Evolutionary conservation across 1,284 basidiomycete species (phyloP).

Genomic region (Cerioporus squamosus): DNA sequence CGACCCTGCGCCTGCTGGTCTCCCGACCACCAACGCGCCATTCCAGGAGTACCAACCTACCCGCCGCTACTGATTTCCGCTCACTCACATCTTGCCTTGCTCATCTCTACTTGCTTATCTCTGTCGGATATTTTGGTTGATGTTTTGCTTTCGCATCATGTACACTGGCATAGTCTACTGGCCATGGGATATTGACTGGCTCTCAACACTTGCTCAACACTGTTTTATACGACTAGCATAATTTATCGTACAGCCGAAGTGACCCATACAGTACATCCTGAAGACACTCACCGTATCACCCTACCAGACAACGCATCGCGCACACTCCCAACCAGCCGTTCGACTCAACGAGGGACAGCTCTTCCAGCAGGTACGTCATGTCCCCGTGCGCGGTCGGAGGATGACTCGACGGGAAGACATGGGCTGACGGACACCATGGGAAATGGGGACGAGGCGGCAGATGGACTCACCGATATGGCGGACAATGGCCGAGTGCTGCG

Average conservation of each 20-base stretch:
- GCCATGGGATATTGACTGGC: background rate
- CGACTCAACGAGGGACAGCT: background rate
- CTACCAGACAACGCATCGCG: too few relatives aligned
- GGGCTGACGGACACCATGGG: background rate
- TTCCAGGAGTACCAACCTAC: slow-evolving; percentile 37
- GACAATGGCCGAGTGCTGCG: slow-evolving; percentile 5
- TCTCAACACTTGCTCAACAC: background rate
- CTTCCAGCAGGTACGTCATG: background rate
- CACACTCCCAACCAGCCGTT: too few relatives aligned
- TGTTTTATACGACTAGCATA: slow-evolving; percentile 9
- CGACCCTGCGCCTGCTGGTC: slow-evolving; percentile 34
- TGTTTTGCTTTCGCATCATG: slow-evolving; percentile 5
- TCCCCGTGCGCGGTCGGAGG: background rate
- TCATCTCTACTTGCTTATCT: slow-evolving; percentile 1
- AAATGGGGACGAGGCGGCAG: too few relatives aligned
- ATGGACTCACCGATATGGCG: slow-evolving; percentile 12
- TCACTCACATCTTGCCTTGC: background rate
- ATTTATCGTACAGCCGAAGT: slow-evolving; percentile 6
- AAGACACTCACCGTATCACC: too few relatives aligned
- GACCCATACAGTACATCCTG: background rate
- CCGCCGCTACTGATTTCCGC: slow-evolving; percentile 29
- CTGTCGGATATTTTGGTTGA: background rate
- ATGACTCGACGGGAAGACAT: background rate
- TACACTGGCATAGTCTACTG: slow-evolving; percentile 8
- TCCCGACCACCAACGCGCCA: slow-evolving; percentile 29